Percentiles rank a stretch among this genome's conserved stretches.
Conservation (phyloP, 768 basidiomycete genomes). For the Solioccasus polychromus region DNA sequence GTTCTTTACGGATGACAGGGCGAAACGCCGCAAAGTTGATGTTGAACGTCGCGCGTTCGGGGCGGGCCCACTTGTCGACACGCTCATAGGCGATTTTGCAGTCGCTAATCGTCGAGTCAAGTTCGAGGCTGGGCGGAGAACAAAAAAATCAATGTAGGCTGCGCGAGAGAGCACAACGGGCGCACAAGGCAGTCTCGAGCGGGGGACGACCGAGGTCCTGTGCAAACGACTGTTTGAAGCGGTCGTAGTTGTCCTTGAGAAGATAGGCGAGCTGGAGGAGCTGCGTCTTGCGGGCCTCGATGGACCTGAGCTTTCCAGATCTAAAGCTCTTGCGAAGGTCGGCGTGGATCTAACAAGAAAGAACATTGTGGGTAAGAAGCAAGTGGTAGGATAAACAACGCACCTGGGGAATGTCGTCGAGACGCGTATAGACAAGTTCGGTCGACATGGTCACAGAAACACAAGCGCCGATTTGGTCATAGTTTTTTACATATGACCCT, state of each 20-base stretch:
- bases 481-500: no score
- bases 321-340: constrained; percentile 56
- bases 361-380: not conserved
- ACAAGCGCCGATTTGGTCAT: no score
- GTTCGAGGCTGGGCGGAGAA: constrained; percentile 53
- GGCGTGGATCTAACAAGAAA: constrained; percentile 47
- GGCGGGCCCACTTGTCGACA: constrained; percentile 74
- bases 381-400: constrained; percentile 6
- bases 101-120: constrained; percentile 53
- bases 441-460: constrained; percentile 18
- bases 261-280: constrained; percentile 72
- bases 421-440: constrained; percentile 43
- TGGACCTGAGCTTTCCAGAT: constrained; percentile 61
- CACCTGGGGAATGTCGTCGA: constrained; percentile 54
- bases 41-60: constrained; percentile 54
- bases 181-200: constrained; percentile 56
- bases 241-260: constrained; percentile 66
- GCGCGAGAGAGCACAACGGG: constrained; percentile 3
- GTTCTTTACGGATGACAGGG: constrained; percentile 67
- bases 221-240: constrained; percentile 55
- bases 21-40: constrained; percentile 56
- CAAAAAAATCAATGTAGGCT: no score
- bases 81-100: constrained; percentile 52
- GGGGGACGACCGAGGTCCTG: constrained; percentile 63
- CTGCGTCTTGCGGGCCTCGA: constrained; percentile 72